Conservation (phyloP, 345 rosid species). For the Raphanus raphanistrum region DNA sequence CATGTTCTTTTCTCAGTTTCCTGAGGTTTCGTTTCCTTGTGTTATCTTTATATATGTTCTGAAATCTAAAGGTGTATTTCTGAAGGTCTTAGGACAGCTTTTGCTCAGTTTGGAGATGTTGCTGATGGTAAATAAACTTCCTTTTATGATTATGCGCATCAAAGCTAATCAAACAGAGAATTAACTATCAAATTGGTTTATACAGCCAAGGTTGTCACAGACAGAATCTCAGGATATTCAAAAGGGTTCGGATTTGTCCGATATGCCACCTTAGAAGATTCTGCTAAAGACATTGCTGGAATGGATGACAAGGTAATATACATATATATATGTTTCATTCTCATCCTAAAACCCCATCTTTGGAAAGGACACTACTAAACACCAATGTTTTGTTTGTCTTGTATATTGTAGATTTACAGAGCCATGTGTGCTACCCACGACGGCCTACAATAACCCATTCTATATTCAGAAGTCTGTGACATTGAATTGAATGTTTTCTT, state of each 20-base stretch:
- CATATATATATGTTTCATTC: no score
- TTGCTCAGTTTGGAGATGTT: conserved; percentile 77
- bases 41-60: no score
- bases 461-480: no score
- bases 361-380: no score
- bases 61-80: not conserved
- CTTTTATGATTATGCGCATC: not conserved
- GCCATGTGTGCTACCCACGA: no score
- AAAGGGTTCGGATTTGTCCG: conserved; percentile 94
- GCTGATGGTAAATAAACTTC: conserved; percentile 58
- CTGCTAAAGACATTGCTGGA: conserved; percentile 78
- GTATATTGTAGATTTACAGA: no score
- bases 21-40: no score
- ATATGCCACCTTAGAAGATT: conserved; percentile 36
- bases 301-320: conserved; percentile 82
- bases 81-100: conserved; percentile 68
- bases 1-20: no score
- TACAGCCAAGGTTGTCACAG: conserved; percentile 79
- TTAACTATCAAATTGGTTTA: conserved; percentile 8
- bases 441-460: no score
- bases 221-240: conserved; percentile 75
- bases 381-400: no score
- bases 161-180: not conserved
- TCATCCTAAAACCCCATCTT: not conserved
- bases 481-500: no score